Percentiles rank a stretch among this genome's conserved stretches.
Conservation (phyloP, 2,329 filamentous ascomycete genomes). For the Neoascochyta sp. region DNA sequence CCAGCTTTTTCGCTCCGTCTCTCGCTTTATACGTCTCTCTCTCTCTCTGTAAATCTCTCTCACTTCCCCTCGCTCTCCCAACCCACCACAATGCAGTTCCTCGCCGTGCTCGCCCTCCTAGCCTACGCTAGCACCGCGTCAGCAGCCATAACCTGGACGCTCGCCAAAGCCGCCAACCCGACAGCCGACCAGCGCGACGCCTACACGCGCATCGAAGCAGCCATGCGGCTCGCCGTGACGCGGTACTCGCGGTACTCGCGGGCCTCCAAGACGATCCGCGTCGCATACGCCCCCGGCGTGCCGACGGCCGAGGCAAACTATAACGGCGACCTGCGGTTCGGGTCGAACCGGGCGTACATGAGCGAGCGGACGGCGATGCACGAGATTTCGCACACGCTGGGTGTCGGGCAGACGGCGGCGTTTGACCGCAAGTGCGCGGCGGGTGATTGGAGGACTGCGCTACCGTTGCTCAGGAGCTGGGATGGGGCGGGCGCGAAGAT, state of each 20-base stretch:
- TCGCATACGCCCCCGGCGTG: constrained; percentile 30
- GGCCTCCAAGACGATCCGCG: constrained; percentile 25
- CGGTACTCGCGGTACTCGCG: constrained; percentile 23
- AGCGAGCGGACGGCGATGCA: constrained; percentile 36
- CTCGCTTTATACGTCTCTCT: too few relatives aligned
- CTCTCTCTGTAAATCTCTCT: too few relatives aligned
- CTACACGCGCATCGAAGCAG: constrained; percentile 29
- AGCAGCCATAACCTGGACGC: constrained; percentile 24
- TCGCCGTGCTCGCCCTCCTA: constrained; percentile 14
- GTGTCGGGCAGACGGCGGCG: constrained; percentile 31
- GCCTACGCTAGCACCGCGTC: constrained; percentile 19
- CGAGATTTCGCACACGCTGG: constrained; percentile 34
- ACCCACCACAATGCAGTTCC: constrained; percentile 17
- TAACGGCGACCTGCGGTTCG: constrained; percentile 35
- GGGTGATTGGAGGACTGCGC: constrained; percentile 31
- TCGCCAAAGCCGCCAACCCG: constrained; percentile 26
- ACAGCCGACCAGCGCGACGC: constrained; percentile 32
- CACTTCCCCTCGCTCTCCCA: background rate
- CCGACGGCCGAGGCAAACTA: constrained; percentile 36
- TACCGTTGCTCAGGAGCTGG: constrained; percentile 29
- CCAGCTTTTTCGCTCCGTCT: too few relatives aligned
- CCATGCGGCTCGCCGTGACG: constrained; percentile 29
- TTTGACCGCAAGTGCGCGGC: constrained; percentile 29
- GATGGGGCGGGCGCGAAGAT: constrained; percentile 31
- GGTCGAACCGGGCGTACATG: constrained; percentile 33